A percentile compares a stretch with the other conserved stretches of the same genome.
Evolutionary conservation across 106 monocot genomes (phyloP).

Genomic region (Posidonia australis): DNA sequence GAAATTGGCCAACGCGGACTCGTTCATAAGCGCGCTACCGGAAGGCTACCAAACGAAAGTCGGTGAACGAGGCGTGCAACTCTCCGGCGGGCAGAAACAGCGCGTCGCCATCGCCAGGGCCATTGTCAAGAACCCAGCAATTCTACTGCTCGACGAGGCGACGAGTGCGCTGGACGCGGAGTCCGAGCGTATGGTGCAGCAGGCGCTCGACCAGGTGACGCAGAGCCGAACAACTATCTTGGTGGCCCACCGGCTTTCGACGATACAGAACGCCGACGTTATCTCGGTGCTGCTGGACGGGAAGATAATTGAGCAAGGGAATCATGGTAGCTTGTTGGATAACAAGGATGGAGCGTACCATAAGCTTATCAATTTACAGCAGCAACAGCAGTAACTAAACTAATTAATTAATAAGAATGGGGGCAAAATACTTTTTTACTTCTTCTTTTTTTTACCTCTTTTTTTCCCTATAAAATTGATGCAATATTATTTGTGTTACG

Average conservation of each 20-base stretch:
- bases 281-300: constrained; percentile 25
- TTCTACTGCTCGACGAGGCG: constrained; percentile 25
- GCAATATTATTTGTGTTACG: constrained; percentile 4
- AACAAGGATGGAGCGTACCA: constrained; percentile 60
- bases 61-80: constrained; percentile 24
- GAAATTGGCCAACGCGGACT: constrained; percentile 84
- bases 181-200: constrained; percentile 20
- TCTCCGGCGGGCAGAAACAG: constrained; percentile 30
- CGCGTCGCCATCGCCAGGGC: constrained; percentile 21
- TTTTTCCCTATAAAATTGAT: neutral
- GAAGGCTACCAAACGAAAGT: constrained; percentile 69
- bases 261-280: constrained; percentile 22
- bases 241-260: constrained; percentile 27
- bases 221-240: constrained; percentile 17
- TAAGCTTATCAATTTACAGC: constrained; percentile 79
- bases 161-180: constrained; percentile 27
- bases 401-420: neutral
- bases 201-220: constrained; percentile 22
- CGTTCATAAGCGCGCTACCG: constrained; percentile 78
- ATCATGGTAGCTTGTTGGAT: constrained; percentile 45
- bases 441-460: neutral
- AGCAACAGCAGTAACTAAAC: constrained; percentile 39
- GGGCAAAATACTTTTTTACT: neutral
- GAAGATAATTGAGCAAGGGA: constrained; percentile 38
- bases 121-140: constrained; percentile 19